phyloP scores from a whole-genome alignment of 805 yeast genomes.

The Cyberlindnera nakhonratchasimensis region DNA sequence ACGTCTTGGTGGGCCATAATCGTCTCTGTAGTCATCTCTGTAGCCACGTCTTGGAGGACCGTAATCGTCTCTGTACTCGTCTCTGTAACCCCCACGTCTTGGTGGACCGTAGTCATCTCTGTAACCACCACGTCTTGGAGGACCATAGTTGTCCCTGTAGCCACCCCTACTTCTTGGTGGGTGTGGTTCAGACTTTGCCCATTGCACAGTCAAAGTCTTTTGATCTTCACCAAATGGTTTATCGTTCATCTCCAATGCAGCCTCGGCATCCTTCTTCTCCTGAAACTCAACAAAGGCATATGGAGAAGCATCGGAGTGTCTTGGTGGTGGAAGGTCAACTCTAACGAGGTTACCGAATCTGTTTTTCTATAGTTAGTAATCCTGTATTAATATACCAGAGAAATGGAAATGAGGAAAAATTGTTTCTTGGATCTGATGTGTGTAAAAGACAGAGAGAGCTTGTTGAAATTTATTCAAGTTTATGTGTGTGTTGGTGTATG shows the following conservation, averaged over 20 bases:
- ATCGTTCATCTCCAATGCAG: constrained; percentile 46
- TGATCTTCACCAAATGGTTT: constrained; percentile 33
- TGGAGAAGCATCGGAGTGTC: constrained; percentile 54
- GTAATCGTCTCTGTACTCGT: constrained; percentile 17
- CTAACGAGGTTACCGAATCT: constrained; percentile 57
- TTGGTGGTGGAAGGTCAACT: constrained; percentile 62
- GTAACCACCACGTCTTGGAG: constrained; percentile 15
- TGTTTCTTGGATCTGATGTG: too few species aligned
- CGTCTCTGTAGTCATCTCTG: constrained; percentile 18
- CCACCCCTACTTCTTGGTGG: constrained; percentile 27
- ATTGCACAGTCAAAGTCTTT: constrained; percentile 45
- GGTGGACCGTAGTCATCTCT: constrained; percentile 16
- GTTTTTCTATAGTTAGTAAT: constrained; percentile 1
- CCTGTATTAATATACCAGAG: too few species aligned
- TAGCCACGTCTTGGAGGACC: constrained; percentile 19
- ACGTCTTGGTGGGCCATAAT: constrained; percentile 10
- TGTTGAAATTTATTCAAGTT: too few species aligned
- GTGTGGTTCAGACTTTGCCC: constrained; percentile 55
- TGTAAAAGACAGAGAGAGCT: too few species aligned
- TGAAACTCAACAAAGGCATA: constrained; percentile 63
- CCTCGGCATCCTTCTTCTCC: constrained; percentile 49
- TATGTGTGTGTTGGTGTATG: too few species aligned
- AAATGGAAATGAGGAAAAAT: too few species aligned
- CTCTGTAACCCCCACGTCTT: constrained; percentile 20
- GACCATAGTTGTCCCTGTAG: constrained; percentile 15